Base-by-base conservation (phyloP, 805 yeast species). In the Yarrowia hollandica region DNA sequence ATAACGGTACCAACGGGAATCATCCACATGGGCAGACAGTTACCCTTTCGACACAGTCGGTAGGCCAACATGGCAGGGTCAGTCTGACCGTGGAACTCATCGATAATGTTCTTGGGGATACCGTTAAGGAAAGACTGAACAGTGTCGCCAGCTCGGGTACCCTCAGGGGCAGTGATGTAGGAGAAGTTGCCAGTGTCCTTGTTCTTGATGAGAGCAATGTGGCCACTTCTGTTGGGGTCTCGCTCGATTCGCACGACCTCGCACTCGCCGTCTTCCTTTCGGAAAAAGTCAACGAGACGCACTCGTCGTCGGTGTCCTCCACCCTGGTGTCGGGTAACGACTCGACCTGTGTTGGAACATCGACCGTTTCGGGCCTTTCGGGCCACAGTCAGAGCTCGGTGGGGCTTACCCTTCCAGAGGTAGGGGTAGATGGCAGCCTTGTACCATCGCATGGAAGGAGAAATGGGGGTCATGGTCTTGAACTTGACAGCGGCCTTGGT, bases 241-340 rank as follows among this genome's bases (percentile, higher is more conserved):
- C 90, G 90, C 73, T 94, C 99, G 61, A 94, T 88, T 71, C 99
- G 80, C 63, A 84, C 75, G 19, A 94, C 97, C 28, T 81, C 79
- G 66, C 89, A 94, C 41, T 79, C 80, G 23, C 97, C 98, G 0
- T 84, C 74, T 3, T 71, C 79, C 35, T 71, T 67, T 68, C 99
- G 81, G 66, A 77, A 75, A 67, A 84, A 85, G 73, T 94, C 99
- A 19, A 94, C 79, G 30, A 88, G 71, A 67, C 99, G 82, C 35
- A 88, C 79, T 73, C 99, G 83, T 68, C 92, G 85, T 72, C 88
- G 88, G 71, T 88, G 94, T 31, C 98, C 98, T 67, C 99, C 99
- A 71, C 98, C 99, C 72, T 95, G 83, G 72, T 94, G 97, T 70
- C 99, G 83, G 46, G 89, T 86, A 4, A 96, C 90, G 67, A 94